Evolutionary conservation across 2,329 filamentous ascomycete species (phyloP), one percentile per base, ranked within the genome.

Genomic region (Rugonectria rugulosa): DNA sequence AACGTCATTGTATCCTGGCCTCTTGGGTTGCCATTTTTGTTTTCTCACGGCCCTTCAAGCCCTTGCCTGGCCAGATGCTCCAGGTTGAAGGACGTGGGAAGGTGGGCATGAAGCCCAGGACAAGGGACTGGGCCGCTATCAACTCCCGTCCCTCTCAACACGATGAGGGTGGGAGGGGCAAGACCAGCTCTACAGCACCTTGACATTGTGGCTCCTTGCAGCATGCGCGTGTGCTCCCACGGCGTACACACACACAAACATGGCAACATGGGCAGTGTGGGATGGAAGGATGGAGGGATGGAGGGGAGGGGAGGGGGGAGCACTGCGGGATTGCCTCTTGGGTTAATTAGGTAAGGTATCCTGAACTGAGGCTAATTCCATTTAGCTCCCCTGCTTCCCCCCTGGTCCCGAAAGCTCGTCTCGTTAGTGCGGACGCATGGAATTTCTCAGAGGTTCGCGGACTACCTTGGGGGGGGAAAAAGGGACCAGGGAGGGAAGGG

Each of bases 371-470:
- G 40, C 34, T 45, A 46, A 41, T 27, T 23, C 21, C 29, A 26
- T n/a, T 26, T 42, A 36, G 40, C 41, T 45, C 27, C 52, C n/a
- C 19, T 19, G 36, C 36, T n/a, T n/a, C n/a, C n/a, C 47, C 47
- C 47, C 47, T 44, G 47, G 20, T 37, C 26, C 32, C 34, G 21
- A 49, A 37, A 14, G 23, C 46, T 27, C 23, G 15, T 24, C 43
- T 45, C 29, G 23, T 34, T 46, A 45, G 53, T 32, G 40, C 41
- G 32, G 45, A 46, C 40, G 41, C 46, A 45, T 45, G 46, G 46
- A 45, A 42, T 42, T 49, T 37, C 38, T 34, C 27, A 21, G n/a
- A 50, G 38, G 29, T 36, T 49, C 34, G 31, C 21, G 21, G 44
- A 24, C 52, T n/a, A n/a, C n/a, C n/a, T n/a, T n/a, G n/a, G n/a